Evolutionary conservation across 1,284 basidiomycete species (phyloP).

Genomic region (Tranzscheliella williamsii): DNA sequence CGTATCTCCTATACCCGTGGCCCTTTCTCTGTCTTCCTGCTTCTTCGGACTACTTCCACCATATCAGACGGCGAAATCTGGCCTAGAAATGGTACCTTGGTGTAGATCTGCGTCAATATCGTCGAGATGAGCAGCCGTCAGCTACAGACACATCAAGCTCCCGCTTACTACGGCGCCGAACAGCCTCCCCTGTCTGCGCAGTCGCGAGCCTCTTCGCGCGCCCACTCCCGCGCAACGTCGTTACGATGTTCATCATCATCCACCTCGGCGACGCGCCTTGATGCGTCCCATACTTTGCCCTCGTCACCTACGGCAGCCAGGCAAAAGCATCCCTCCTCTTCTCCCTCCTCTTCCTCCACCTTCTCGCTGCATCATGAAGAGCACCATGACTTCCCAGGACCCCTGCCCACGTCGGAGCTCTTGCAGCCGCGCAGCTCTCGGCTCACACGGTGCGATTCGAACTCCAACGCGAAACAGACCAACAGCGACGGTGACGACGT

Average conservation of each 20-base stretch:
- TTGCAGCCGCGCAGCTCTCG: slow-evolving; percentile 26
- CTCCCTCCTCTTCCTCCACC: slow-evolving; percentile 1
- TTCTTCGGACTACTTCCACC: too few species aligned
- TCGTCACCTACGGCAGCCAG: not conserved
- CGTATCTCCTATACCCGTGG: too few species aligned
- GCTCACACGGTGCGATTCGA: slow-evolving; percentile 13
- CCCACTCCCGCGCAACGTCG: slow-evolving; percentile 11
- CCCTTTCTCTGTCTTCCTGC: too few species aligned
- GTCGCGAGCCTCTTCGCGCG: slow-evolving; percentile 9
- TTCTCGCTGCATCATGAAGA: slow-evolving; percentile 26
- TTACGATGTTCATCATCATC: slow-evolving; percentile 3
- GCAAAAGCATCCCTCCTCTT: not conserved
- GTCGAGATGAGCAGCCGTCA: too few species aligned
- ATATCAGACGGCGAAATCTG: too few species aligned
- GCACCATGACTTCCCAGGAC: slow-evolving; percentile 23
- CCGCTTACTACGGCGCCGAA: slow-evolving; percentile 20
- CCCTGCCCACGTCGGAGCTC: slow-evolving; percentile 16
- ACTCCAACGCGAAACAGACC: not conserved
- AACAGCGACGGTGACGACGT: too few species aligned
- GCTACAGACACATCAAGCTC: slow-evolving; percentile 28
- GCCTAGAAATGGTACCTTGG: too few species aligned
- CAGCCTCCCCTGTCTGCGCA: slow-evolving; percentile 12
- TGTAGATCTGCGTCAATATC: too few species aligned
- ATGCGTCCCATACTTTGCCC: slow-evolving; percentile 2
- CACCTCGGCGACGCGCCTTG: slow-evolving; percentile 12